Evolutionary conservation across 108 stramenopile species (phyloP).

Genomic region (Heterococcus sp.): DNA sequence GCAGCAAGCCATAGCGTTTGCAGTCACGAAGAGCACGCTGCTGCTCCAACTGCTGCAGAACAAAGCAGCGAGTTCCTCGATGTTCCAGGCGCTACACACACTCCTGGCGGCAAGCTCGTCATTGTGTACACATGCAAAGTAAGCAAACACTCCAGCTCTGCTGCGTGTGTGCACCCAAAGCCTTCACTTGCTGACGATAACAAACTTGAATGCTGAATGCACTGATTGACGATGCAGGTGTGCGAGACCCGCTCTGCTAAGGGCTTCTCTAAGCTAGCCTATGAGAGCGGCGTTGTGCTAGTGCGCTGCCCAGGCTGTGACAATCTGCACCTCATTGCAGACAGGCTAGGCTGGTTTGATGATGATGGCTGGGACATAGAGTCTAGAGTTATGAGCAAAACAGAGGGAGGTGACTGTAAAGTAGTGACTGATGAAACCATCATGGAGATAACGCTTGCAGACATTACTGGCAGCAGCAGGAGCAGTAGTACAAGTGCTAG

Average conservation of each 20-base stretch:
- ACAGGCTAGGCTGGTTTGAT: conserved; percentile 70
- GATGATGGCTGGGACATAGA: conserved; percentile 56
- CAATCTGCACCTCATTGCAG: conserved; percentile 91
- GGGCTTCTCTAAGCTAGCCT: conserved; percentile 83
- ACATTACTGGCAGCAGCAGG: conserved; percentile 6
- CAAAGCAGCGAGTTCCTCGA: too few species aligned
- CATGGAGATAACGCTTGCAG: conserved; percentile 44
- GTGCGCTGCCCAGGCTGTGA: conserved; percentile 84
- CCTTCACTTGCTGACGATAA: conserved; percentile 29
- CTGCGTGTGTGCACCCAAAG: not conserved
- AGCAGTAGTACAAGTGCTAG: not conserved
- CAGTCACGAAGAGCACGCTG: too few species aligned
- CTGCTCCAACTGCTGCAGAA: too few species aligned
- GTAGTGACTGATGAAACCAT: conserved; percentile 50
- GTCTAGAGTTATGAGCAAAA: conserved; percentile 31
- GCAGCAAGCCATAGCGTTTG: too few species aligned
- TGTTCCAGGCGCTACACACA: conserved; percentile 31
- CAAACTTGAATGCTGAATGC: conserved; percentile 66
- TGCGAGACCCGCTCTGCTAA: conserved; percentile 94
- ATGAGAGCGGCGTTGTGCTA: conserved; percentile 86
- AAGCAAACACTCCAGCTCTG: not conserved
- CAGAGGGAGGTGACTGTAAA: conserved; percentile 19
- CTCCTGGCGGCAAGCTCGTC: conserved; percentile 31
- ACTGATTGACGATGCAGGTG: conserved; percentile 75
- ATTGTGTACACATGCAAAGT: conserved; percentile 44